A percentile compares a stretch with the other conserved stretches of the same genome.
Conservation (phyloP, 169 alveolate genomes). For the Cryptosporidium tyzzeri region DNA sequence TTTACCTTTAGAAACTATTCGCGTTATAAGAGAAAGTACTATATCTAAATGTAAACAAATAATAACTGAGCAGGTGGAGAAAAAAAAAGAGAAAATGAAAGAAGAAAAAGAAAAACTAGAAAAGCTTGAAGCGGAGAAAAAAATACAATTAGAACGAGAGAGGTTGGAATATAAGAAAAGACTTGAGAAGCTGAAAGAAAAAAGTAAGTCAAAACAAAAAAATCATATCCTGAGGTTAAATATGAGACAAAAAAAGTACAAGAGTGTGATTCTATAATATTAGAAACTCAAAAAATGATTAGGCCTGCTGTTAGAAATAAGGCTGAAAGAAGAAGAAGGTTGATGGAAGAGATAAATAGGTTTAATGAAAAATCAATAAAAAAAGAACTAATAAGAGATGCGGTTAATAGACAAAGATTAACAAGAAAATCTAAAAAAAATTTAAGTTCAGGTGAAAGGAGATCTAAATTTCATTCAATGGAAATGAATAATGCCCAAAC, state of each 20-base stretch:
- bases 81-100: background rate
- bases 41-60: background rate
- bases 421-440: background rate
- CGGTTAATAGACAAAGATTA: background rate
- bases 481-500: background rate
- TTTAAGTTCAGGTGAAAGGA: background rate
- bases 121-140: background rate
- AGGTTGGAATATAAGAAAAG: background rate
- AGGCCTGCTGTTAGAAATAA: slow-evolving; percentile 1
- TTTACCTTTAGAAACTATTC: background rate
- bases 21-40: background rate
- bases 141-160: background rate
- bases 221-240: background rate
- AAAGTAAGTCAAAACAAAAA: background rate
- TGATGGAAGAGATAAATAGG: background rate
- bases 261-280: background rate
- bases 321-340: slow-evolving; percentile 15
- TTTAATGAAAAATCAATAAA: background rate
- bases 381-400: background rate
- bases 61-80: background rate
- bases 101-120: background rate
- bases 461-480: background rate
- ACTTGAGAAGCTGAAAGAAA: background rate
- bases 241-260: background rate
- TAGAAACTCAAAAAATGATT: background rate